Percentiles rank a stretch among this genome's conserved stretches.
These are phyloP conservation scores for Penicillium freii DNA, from an alignment of 2,329 filamentous ascomycete genomes.

Conservation along the genomic window DNA sequence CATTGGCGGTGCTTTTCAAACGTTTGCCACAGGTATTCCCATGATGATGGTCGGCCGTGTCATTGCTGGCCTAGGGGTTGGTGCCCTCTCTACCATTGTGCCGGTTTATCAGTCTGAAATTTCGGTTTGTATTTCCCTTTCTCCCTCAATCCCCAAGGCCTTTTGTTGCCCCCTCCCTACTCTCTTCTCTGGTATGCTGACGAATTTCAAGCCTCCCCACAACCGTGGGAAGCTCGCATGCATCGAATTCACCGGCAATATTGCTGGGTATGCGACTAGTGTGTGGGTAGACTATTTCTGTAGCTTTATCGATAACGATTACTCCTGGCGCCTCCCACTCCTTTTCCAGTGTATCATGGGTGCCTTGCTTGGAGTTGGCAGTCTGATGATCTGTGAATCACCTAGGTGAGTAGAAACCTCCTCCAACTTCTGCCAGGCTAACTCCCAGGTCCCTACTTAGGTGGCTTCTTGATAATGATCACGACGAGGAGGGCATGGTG, in stretches of 20 bases:
- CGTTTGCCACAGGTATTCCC: constrained; percentile 74
- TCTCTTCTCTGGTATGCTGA: constrained; percentile 14
- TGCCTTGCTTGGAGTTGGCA: constrained; percentile 76
- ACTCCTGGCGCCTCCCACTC: constrained; percentile 87
- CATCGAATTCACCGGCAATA: constrained; percentile 97
- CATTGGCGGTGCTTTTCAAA: constrained; percentile 79
- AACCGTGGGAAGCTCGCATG: constrained; percentile 94
- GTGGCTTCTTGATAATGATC: constrained; percentile 96
- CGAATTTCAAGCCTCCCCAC: constrained; percentile 66
- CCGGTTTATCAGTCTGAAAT: constrained; percentile 94
- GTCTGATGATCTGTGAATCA: constrained; percentile 92
- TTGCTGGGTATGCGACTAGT: constrained; percentile 90
- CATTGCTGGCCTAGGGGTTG: constrained; percentile 80
- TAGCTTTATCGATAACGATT: constrained; percentile 78
- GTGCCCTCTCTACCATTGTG: constrained; percentile 85
- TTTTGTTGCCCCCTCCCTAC: neutral
- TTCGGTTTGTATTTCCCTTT: constrained; percentile 49
- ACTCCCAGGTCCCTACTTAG: constrained; percentile 46
- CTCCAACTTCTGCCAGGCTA: constrained; percentile 23
- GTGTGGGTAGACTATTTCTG: constrained; percentile 99
- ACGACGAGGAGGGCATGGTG: constrained; percentile 96
- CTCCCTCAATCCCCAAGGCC: neutral
- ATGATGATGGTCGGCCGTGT: constrained; percentile 86
- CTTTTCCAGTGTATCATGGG: constrained; percentile 96
- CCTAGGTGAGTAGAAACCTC: constrained; percentile 64